Conservation (phyloP, 345 rosid genomes). For the Gossypium anomalum region DNA sequence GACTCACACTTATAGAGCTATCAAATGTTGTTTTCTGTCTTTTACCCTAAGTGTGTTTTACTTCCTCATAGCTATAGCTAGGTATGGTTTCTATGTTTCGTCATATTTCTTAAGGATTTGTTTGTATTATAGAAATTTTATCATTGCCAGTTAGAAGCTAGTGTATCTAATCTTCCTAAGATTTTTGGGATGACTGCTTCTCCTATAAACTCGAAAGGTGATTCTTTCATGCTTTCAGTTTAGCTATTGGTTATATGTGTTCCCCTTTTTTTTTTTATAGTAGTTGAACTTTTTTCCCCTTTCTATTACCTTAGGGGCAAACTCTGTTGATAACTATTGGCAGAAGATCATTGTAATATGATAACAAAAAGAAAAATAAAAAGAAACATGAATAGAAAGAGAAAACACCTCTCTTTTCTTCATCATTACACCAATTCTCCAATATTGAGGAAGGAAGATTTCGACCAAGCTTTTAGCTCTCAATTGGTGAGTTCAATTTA, state of each 20-base stretch:
- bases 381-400: too few species aligned
- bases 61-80: too few species aligned
- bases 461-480: too few species aligned
- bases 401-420: too few species aligned
- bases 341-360: slow-evolving; percentile 23
- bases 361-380: too few species aligned
- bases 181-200: slow-evolving; percentile 94
- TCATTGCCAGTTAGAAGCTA: slow-evolving; percentile 38
- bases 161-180: slow-evolving; percentile 47
- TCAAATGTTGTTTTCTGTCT: too few species aligned
- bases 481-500: too few species aligned
- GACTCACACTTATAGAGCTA: too few species aligned
- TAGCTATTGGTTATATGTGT: neutral
- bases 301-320: slow-evolving; percentile 34
- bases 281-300: neutral
- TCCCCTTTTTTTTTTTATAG: neutral
- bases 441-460: too few species aligned
- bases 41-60: too few species aligned
- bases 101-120: neutral
- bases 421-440: too few species aligned
- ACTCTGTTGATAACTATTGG: slow-evolving; percentile 43
- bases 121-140: slow-evolving; percentile 64
- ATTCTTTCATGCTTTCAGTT: slow-evolving; percentile 7
- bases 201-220: slow-evolving; percentile 82
- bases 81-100: too few species aligned